Evolutionary conservation across 192 early-diverging fungal species (phyloP), one percentile per base, ranked within the genome.

Genomic region (Coemansia sp.): DNA sequence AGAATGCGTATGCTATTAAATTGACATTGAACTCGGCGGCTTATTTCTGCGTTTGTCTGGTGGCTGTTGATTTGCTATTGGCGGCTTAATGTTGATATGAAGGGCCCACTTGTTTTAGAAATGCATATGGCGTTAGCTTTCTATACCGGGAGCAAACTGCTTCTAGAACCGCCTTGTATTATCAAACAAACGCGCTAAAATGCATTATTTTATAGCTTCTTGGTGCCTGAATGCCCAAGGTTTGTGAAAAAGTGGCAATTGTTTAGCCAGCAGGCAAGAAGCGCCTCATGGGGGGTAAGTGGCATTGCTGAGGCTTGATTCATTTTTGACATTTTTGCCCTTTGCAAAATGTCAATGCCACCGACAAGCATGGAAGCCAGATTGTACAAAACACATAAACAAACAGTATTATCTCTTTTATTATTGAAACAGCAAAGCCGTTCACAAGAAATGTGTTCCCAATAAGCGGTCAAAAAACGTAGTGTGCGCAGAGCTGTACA

Each of bases 161-260:
- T 64, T 64, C 52, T 56, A 49, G 54, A 56, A 56, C 28, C 49
- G 21, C 42, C 26, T 26, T 21, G 53, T 47, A 28, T 38, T 52
- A 10, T n/a, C 14, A 31, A 53, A 34, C 12, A n/a, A 20, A n/a
- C 49, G 15, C 10, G 19, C 19, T 58, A 15, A n/a, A 42, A 42
- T 42, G 40, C 1, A 11, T 15, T n/a, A 25, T 42, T 42, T 42
- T 42, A 15, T 42, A 42, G 40, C 40, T 42, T 42, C 40, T 42
- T 15, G 40, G 15, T 42, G 40, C 40, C 15, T 42, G 40, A 42
- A 42, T 42, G 40, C 12, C 40, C 40, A 15, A 42, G 10, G 15
- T 42, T 42, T n/a, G 15, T 2, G 15, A 8, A 42, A 42, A 42
- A n/a, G 8, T 15, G 15, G 10, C 40, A 42, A 42, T 42, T 42